A percentile compares a stretch with the other conserved stretches of the same genome.
Conservation (phyloP, 345 rosid species). For the Eutrema heterophyllum region DNA sequence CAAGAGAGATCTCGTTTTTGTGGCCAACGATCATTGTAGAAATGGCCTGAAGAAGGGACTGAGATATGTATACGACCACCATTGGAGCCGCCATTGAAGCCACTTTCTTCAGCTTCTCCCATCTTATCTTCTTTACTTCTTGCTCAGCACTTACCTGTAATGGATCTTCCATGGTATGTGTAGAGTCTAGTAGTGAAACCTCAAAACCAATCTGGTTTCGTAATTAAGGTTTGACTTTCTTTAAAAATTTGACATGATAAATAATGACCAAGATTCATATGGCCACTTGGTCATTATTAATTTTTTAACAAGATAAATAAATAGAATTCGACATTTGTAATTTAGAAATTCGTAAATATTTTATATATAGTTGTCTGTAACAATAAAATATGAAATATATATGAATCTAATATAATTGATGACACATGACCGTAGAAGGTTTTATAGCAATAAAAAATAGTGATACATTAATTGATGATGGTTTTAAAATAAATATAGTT, state of each 20-base stretch:
- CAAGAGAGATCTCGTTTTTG: slow-evolving; percentile 6
- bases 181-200: neutral
- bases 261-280: no score
- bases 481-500: no score
- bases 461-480: no score
- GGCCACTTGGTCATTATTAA: no score
- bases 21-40: slow-evolving; percentile 23
- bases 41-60: slow-evolving; percentile 5
- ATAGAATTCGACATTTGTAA: no score
- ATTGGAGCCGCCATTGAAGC: slow-evolving; percentile 11
- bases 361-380: no score
- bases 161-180: neutral
- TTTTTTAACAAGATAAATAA: no score
- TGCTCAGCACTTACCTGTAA: neutral
- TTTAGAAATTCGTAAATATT: no score
- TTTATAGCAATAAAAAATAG: no score
- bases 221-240: neutral
- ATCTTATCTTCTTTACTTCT: neutral
- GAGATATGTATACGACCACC: neutral
- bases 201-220: neutral
- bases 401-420: no score
- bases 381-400: no score
- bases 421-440: no score
- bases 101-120: slow-evolving; percentile 13
- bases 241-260: neutral